Evolutionary conservation across 2,329 filamentous ascomycete species (phyloP), one percentile per base, ranked within the genome.

Genomic region (Colletotrichum sp.): DNA sequence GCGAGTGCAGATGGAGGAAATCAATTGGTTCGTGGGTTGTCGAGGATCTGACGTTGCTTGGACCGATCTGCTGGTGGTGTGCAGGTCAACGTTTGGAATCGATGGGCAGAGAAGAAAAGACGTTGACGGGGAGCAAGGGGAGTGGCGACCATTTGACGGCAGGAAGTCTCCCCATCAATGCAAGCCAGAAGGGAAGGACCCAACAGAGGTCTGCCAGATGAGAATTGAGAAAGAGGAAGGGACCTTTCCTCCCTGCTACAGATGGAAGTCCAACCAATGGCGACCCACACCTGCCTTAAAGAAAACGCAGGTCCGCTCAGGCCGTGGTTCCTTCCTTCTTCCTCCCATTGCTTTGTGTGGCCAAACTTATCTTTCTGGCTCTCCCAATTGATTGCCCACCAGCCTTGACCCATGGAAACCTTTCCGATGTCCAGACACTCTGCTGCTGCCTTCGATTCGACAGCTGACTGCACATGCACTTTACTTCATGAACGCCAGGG

Each of bases 241-340:
- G 7, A 5, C 36, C 15, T 38, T 16, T 38, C 16, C 34, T 34
- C 2, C 34, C 34, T 34, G 13, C 6, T 12, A 5, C 13, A 34
- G 13, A 30, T 26, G 5, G 26, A 32, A 7, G 34, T 34, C 32
- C 32, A 34, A 34, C 32, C 12, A 34, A 3, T 10, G 1, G 32
- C 12, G 32, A 34, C 32, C 12, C 32, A 12, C 32, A 34, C 32
- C 32, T 34, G 6, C 32, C 13, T 3, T 15, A 1, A 15, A 4
- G 6, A 15, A 15, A 12, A 34, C 24, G 13, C 6, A 15, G 2
- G 34, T 36, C 13, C 13, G 13, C 13, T 2, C 13, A 36, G 3
- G 0, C 1, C 13, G 1, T 36, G 15, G 6, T 2, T 0, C 6
- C 34, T 4, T 36, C 34, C 34, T 36, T 55, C 1, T 21, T 55